Base-by-base conservation (phyloP, 805 yeast genomes). In the Priceomyces haplophilus region DNA sequence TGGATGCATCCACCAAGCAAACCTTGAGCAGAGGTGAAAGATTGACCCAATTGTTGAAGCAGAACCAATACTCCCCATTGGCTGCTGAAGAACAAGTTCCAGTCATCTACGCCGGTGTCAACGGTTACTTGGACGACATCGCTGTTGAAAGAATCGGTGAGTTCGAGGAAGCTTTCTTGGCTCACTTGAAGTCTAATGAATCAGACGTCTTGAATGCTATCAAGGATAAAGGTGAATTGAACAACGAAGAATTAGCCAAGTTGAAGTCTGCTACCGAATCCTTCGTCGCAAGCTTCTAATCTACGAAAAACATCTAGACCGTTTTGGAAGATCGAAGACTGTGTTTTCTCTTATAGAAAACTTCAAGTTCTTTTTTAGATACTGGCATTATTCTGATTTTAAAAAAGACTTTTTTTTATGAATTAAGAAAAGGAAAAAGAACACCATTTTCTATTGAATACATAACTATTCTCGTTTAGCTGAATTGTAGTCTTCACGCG, bases 21-120 rank as follows among this genome's bases (percentile, higher is more conserved):
- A 93, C 99, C 67, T 84, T 93, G 73, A 78, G 80, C 65, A 90
- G 99, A 86, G 99, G 99, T 89, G 99, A 93, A 85, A 91, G 99
- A 82, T 86, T 93, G 69, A 93, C 99, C 63, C 98, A 90, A 80
- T 80, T 93, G 74, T 84, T 93, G 75, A 90, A 91, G 79, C 99
- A 93, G 82, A 86, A 83, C 75, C 99, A 93, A 82, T 88, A 83
- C 82, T 64, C 85, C 63, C 99, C 99, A 72, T 78, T 91, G 69
- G 85, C 96, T 69, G 95, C 98, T 65, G 97, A 93, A 78, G 97
- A 91, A 78, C 97, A 89, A 80, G 99, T 95, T 54, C 99, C 99
- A 69, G 78, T 89, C 69, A 89, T 93, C 70, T 93, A 73, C 82
- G 99, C 98, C 55, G 99, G 99, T 91, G 99, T 95, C 67, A 90